Evolutionary conservation across 176 grass and related monocot genomes (phyloP), one percentile per base, ranked within the genome.

Genomic region (Otatea glauca): DNA sequence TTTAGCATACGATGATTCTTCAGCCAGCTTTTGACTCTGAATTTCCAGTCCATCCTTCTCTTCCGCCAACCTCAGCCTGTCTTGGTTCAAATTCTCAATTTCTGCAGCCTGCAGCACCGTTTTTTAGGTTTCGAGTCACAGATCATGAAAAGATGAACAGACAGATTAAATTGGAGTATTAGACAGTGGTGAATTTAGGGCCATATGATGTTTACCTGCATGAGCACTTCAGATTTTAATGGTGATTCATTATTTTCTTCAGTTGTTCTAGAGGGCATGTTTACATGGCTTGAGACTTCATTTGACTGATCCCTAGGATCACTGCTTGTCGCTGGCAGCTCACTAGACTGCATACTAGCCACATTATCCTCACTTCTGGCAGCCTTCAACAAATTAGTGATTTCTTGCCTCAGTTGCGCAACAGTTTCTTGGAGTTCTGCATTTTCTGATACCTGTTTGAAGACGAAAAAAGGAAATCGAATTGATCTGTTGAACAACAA

Each of bases 1-100:
- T 85, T 94, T 98, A 70, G 96, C 96, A 86, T 98, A 98, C 11
- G 83, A 90, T 73, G 91, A 88, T 95, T 98, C 96, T 59, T 98
- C 96, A 65, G 89, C 89, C 65, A 98, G 80, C 69, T 98, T 98
- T 90, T 98, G 87, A 67, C 89, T 90, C 3, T 95, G 91, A 74
- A 90, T 90, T 85, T 98, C 96, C 47, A 98, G 76, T 16, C 91
- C 91, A 84, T 95, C 96, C 74, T 93, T 98, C 83, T 95, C 93
- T 92, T 98, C 89, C 11, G 34, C 65, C 38, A 98, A 72, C 56
- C 62, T 98, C 83, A 90, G 65, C 15, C 92, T 98, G 70, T 98
- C 96, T 93, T 92, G 93, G 77, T 95, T 98, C 83, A 98, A 82
- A 80, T 85, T 98, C 75, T 98, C 96, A 75, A 98, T 93, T 85